phyloP scores from a whole-genome alignment of 805 yeast genomes.

The Cephaloascus fragrans region DNA sequence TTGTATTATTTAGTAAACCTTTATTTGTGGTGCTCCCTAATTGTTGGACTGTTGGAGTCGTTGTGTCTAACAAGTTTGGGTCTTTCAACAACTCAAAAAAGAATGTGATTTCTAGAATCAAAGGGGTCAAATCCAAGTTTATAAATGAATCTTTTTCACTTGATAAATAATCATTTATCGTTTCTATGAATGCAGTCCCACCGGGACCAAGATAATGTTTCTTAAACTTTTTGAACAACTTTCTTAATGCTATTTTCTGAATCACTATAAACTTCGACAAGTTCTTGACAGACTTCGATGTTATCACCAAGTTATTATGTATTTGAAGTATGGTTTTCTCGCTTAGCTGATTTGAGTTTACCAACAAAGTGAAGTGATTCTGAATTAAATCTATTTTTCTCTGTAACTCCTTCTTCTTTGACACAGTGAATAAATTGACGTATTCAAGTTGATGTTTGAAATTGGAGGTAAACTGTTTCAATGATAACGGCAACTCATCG shows the following conservation, averaged over 20 bases:
- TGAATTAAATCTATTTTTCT: constrained; percentile 16
- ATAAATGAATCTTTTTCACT: constrained; percentile 17
- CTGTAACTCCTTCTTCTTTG: constrained; percentile 25
- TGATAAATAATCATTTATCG: constrained; percentile 14
- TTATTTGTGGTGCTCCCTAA: neutral
- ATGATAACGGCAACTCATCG: neutral
- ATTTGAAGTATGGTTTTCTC: constrained; percentile 2
- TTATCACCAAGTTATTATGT: constrained; percentile 18
- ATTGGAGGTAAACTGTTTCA: neutral
- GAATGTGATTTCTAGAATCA: constrained; percentile 18
- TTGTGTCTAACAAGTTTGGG: too few species aligned
- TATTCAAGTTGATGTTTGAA: constrained; percentile 23
- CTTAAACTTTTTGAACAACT: constrained; percentile 29
- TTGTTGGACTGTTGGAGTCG: neutral
- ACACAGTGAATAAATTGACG: constrained; percentile 23
- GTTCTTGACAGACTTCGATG: constrained; percentile 23
- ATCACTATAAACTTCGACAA: constrained; percentile 28
- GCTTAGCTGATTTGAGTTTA: constrained; percentile 1
- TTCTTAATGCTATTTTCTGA: constrained; percentile 32
- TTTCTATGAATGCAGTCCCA: constrained; percentile 12
- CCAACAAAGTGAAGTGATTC: neutral
- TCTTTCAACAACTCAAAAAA: neutral
- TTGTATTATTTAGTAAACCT: neutral
- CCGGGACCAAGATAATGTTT: constrained; percentile 15
- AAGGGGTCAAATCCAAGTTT: constrained; percentile 19